Percentiles rank a stretch among this genome's conserved stretches.
Evolutionary conservation across 768 basidiomycete genomes (phyloP).

Genomic region (Inosperma sp.): DNA sequence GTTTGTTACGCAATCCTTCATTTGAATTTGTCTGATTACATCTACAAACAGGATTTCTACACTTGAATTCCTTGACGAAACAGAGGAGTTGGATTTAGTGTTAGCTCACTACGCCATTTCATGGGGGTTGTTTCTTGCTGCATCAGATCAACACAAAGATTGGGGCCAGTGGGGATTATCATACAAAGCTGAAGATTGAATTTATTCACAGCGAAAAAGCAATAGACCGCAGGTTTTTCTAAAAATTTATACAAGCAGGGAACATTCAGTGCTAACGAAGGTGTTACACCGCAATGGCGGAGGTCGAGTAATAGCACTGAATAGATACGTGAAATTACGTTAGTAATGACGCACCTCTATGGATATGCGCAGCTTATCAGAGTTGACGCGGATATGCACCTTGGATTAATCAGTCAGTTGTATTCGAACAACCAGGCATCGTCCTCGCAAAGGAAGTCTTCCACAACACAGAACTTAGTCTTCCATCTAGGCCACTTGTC

Average conservation of each 20-base stretch:
- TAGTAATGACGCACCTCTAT: conserved; percentile 1
- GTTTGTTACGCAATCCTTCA: conserved; percentile 32
- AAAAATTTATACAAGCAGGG: no score
- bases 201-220: no score
- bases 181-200: no score
- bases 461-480: conserved; percentile 36
- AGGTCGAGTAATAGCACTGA: no score
- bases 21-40: neutral
- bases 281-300: no score
- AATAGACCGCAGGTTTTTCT: no score
- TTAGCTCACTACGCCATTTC: conserved; percentile 85
- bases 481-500: conserved; percentile 37
- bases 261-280: no score
- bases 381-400: neutral
- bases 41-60: conserved; percentile 53
- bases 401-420: conserved; percentile 18
- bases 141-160: conserved; percentile 11
- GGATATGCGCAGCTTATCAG: neutral
- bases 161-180: conserved; percentile 39
- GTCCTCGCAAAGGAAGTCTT: conserved; percentile 34
- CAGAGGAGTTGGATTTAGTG: conserved; percentile 91
- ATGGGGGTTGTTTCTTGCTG: conserved; percentile 48
- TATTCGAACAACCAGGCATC: conserved; percentile 41
- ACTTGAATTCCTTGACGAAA: conserved; percentile 87
- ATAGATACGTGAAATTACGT: neutral